A percentile compares a stretch with the other conserved stretches of the same genome.
Conservation (phyloP, 1,284 basidiomycete genomes). For the Phellopilus nigrolimitatus region DNA sequence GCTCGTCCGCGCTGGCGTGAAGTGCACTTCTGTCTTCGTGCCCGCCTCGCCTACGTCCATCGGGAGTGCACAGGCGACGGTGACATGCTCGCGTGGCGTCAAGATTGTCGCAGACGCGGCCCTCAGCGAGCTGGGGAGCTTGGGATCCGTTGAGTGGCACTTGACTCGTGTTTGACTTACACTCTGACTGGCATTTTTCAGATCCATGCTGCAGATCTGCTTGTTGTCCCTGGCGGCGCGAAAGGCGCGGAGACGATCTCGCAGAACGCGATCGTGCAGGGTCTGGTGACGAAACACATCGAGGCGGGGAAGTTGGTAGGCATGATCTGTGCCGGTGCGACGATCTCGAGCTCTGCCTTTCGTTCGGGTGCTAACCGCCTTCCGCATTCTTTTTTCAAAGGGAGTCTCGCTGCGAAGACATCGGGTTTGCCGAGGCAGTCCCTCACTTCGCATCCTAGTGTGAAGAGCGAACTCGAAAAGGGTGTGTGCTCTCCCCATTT, state of each 20-base stretch:
- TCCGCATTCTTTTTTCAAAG: conserved; percentile 31
- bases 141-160: conserved; percentile 4
- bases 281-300: conserved; percentile 59
- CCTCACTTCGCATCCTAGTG: conserved; percentile 78
- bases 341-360: background rate
- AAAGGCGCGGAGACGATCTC: conserved; percentile 77
- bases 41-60: conserved; percentile 33
- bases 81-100: conserved; percentile 69
- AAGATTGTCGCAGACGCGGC: conserved; percentile 64
- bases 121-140: conserved; percentile 39
- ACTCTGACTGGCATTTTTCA: conserved; percentile 6
- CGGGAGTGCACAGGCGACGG: conserved; percentile 39
- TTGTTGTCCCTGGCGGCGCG: conserved; percentile 79
- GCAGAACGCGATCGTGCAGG: conserved; percentile 53
- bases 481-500: conserved; percentile 36
- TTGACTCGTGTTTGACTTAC: background rate
- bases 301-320: conserved; percentile 60
- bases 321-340: conserved; percentile 78
- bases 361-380: background rate
- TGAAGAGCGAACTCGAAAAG: conserved; percentile 57
- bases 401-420: conserved; percentile 63
- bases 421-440: conserved; percentile 59
- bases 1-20: conserved; percentile 68
- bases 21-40: conserved; percentile 61
- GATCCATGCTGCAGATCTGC: conserved; percentile 60